Percentiles rank a stretch among this genome's conserved stretches.
Evolutionary conservation across 208 protist species (phyloP).

Genomic region (Trypanosoma congolense): DNA sequence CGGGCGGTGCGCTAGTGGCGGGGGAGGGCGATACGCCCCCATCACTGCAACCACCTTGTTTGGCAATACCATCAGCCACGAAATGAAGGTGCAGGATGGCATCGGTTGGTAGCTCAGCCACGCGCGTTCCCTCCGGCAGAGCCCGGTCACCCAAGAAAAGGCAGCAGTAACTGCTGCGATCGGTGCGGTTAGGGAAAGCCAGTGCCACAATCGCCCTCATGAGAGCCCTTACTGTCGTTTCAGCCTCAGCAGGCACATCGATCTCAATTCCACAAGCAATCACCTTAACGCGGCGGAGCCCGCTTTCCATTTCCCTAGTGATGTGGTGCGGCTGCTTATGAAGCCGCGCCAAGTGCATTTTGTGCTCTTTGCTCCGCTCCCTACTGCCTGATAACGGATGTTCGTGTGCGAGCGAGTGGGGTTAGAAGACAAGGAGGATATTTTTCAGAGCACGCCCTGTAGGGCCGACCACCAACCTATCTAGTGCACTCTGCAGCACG

Average conservation of each 20-base stretch:
- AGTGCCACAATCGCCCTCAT: constrained; percentile 44
- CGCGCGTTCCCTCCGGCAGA: constrained; percentile 28
- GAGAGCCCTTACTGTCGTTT: constrained; percentile 31
- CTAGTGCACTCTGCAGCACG: no score
- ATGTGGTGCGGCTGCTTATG: neutral
- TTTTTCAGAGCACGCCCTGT: no score
- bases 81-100: constrained; percentile 52
- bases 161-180: constrained; percentile 21
- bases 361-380: neutral
- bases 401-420: no score
- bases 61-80: constrained; percentile 22
- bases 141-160: constrained; percentile 40
- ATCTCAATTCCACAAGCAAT: constrained; percentile 30
- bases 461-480: no score
- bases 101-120: constrained; percentile 29
- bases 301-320: neutral
- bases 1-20: neutral
- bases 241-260: constrained; percentile 32
- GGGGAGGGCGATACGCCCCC: neutral
- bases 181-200: constrained; percentile 23
- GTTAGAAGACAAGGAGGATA: no score
- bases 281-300: constrained; percentile 1
- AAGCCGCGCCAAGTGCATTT: neutral
- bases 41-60: constrained; percentile 11
- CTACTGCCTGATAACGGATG: no score